Conservation (phyloP, 306 rosid species). For the Inga oerstediana region DNA sequence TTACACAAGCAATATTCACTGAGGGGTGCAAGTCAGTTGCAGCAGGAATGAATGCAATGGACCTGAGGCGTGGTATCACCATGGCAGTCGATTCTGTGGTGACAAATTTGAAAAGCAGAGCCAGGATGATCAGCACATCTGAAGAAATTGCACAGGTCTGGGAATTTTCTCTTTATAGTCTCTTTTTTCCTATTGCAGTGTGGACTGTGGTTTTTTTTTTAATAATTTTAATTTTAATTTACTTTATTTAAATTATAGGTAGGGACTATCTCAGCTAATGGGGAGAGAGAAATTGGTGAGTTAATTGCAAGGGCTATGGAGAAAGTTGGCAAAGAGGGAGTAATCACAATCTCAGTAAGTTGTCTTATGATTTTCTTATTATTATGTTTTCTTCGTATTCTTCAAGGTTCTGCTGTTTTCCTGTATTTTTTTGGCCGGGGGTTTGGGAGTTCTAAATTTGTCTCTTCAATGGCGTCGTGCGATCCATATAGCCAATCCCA, state of each 20-base stretch:
- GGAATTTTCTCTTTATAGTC: not conserved
- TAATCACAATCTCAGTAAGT: conserved; percentile 87
- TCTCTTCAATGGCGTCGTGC: not conserved
- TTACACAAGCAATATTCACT: conserved; percentile 80
- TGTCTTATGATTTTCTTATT: not conserved
- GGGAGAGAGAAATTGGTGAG: conserved; percentile 96
- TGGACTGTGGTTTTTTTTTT: not conserved
- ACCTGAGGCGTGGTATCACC: conserved; percentile 83
- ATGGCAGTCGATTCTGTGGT: conserved; percentile 94
- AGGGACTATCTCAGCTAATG: conserved; percentile 93
- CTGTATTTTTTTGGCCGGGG: not conserved
- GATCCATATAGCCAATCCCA: too few species aligned
- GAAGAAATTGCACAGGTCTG: conserved; percentile 97
- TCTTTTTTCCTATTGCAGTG: not conserved
- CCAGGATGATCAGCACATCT: conserved; percentile 92
- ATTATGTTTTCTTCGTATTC: not conserved
- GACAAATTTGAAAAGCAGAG: conserved; percentile 87
- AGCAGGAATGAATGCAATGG: conserved; percentile 99
- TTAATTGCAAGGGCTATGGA: conserved; percentile 98
- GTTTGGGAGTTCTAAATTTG: not conserved
- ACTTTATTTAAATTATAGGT: conserved; percentile 51
- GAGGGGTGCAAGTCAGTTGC: conserved; percentile 99
- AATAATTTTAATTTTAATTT: not conserved
- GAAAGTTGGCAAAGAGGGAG: conserved; percentile 98
- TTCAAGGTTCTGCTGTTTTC: not conserved